Evolutionary conservation across 2,329 filamentous ascomycete species (phyloP).

Genomic region (Dendryphion nanum): DNA sequence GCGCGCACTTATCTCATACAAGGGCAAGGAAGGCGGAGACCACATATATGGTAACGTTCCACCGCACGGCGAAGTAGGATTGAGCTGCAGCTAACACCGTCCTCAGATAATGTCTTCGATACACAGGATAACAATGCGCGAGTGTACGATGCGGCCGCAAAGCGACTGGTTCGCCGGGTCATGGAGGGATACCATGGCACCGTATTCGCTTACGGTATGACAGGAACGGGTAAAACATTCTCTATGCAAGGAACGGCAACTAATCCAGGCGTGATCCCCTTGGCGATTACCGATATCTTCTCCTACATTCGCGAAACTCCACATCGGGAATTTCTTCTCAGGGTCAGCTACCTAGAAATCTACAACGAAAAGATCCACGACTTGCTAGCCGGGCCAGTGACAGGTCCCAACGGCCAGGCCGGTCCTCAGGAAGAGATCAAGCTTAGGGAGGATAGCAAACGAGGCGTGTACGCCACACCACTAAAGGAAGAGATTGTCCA

Average conservation of each 20-base stretch:
- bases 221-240: constrained; percentile 97
- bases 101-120: constrained; percentile 94
- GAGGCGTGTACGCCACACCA: constrained; percentile 93
- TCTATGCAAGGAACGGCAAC: constrained; percentile 98
- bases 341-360: constrained; percentile 97
- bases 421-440: constrained; percentile 88
- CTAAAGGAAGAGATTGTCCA: constrained; percentile 98
- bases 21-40: constrained; percentile 86
- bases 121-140: constrained; percentile 90
- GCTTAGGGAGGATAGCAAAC: constrained; percentile 90
- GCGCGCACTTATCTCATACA: constrained; percentile 76
- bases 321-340: constrained; percentile 85
- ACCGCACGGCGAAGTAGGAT: constrained; percentile 15
- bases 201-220: constrained; percentile 99
- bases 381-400: constrained; percentile 72
- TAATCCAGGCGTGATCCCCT: constrained; percentile 91
- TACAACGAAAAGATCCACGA: constrained; percentile 99
- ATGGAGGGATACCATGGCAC: constrained; percentile 99
- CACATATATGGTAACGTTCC: constrained; percentile 77
- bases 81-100: too few relatives aligned
- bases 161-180: constrained; percentile 88
- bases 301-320: constrained; percentile 98
- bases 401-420: constrained; percentile 45
- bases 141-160: constrained; percentile 92
- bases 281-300: constrained; percentile 98